A percentile compares a stretch with the other conserved stretches of the same genome.
phyloP scores from a whole-genome alignment of 2,329 filamentous ascomycete species.

The Fusarium succisae region DNA sequence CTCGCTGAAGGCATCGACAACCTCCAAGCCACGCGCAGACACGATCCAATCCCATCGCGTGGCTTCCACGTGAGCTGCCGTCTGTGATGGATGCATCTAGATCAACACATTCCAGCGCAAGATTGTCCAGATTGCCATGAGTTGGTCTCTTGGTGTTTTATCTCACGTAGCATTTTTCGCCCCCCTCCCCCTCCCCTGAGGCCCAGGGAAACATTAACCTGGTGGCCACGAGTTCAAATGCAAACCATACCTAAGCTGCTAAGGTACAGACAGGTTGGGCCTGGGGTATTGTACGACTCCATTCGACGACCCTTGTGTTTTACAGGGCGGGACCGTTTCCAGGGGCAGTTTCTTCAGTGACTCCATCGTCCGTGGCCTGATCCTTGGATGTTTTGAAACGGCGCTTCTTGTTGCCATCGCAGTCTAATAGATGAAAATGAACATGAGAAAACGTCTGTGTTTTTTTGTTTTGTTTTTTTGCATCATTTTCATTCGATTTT shows the following conservation, averaged over 20 bases:
- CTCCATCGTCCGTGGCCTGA: slow-evolving; percentile 2
- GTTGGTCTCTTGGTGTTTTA: slow-evolving; percentile 9
- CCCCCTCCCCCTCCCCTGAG: neutral
- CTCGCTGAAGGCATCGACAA: neutral
- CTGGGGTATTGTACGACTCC: neutral
- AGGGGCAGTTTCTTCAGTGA: neutral
- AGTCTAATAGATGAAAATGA: neutral
- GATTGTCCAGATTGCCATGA: neutral
- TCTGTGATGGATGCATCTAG: neutral
- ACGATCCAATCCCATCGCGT: neutral
- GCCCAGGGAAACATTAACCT: neutral
- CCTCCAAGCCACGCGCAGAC: neutral
- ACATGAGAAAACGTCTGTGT: neutral
- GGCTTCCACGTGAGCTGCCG: slow-evolving; percentile 2
- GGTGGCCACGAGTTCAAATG: slow-evolving; percentile 1
- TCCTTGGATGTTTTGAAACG: slow-evolving; percentile 24
- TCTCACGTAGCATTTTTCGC: neutral
- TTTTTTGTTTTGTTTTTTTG: neutral
- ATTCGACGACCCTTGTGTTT: neutral
- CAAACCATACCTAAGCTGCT: neutral
- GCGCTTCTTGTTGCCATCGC: neutral
- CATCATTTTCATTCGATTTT: neutral
- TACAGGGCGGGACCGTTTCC: neutral
- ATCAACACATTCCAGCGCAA: slow-evolving; percentile 2
- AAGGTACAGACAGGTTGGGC: neutral